Conservation (phyloP, 2,329 filamentous ascomycete species). For the Cordyceps farinosa region DNA sequence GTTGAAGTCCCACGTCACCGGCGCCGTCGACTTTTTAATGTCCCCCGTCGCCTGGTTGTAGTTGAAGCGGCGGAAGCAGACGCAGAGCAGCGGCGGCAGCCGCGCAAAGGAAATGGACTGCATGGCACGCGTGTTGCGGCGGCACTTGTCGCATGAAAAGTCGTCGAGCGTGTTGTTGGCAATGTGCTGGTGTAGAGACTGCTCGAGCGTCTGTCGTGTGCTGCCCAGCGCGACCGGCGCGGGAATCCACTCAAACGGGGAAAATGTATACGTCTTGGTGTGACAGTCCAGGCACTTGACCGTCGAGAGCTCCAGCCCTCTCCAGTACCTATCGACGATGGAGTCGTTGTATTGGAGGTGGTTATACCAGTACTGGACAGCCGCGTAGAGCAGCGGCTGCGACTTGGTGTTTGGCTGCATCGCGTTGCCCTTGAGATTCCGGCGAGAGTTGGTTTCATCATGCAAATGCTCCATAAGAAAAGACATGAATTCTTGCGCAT, state of each 20-base stretch:
- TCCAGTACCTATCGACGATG: constrained; percentile 77
- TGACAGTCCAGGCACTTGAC: constrained; percentile 62
- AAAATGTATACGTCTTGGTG: constrained; percentile 45
- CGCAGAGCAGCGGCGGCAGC: constrained; percentile 72
- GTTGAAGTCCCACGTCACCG: constrained; percentile 73
- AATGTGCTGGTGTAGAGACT: constrained; percentile 68
- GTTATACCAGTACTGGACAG: constrained; percentile 68
- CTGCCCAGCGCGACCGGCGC: constrained; percentile 35
- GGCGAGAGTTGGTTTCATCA: constrained; percentile 71
- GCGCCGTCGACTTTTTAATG: constrained; percentile 64
- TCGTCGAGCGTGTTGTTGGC: constrained; percentile 63
- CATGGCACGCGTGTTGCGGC: constrained; percentile 61
- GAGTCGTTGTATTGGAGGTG: constrained; percentile 68
- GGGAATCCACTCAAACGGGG: constrained; percentile 52
- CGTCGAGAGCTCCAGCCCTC: constrained; percentile 68
- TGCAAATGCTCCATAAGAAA: constrained; percentile 79
- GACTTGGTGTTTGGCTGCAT: constrained; percentile 32
- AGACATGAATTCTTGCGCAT: constrained; percentile 84
- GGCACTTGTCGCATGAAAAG: constrained; percentile 74
- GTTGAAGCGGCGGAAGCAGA: constrained; percentile 65
- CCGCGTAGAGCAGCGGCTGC: constrained; percentile 49
- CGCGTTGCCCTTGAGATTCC: constrained; percentile 38
- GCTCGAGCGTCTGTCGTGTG: constrained; percentile 42
- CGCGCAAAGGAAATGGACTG: constrained; percentile 73
- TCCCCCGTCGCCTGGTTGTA: constrained; percentile 30